These are phyloP conservation scores for Solanum pinnatisectum DNA, from an alignment of 257 asterid species.

Conservation along the genomic window DNA sequence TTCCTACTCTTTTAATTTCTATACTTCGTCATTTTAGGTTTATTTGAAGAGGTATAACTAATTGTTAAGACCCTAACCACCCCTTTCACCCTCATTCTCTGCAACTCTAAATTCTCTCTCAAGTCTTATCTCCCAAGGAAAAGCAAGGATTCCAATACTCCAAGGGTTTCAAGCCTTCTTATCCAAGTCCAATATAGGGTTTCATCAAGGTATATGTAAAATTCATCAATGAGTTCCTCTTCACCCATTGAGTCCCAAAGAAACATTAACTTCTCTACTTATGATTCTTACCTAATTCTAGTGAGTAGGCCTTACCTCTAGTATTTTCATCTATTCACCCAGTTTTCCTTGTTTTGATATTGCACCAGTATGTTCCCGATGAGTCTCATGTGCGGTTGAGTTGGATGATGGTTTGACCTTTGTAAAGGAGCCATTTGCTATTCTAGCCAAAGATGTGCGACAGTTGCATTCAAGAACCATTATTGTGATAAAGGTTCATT, in stretches of 20 bases:
- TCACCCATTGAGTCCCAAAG: background rate
- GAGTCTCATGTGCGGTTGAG: background rate
- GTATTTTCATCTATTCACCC: background rate
- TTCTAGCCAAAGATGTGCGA: background rate
- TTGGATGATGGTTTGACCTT: background rate
- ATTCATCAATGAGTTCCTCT: background rate
- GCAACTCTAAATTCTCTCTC: background rate
- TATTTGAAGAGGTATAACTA: background rate
- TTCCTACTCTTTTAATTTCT: background rate
- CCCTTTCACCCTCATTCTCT: background rate
- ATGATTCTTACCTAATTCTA: background rate
- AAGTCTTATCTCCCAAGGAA: background rate
- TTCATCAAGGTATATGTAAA: background rate
- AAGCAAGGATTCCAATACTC: background rate
- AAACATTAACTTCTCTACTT: background rate
- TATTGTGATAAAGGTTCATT: background rate
- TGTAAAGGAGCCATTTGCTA: rapidly evolving
- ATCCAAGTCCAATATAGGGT: background rate
- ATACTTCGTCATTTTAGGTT: background rate
- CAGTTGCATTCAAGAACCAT: background rate
- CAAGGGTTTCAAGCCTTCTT: background rate
- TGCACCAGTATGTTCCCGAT: background rate
- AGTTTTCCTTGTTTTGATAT: too few species aligned
- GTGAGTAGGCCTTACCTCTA: background rate
- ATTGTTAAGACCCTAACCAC: background rate